A percentile compares a stretch with the other conserved stretches of the same genome.
Evolutionary conservation across 2,329 filamentous ascomycete species (phyloP).

Genomic region (Thielaviopsis euricoi): DNA sequence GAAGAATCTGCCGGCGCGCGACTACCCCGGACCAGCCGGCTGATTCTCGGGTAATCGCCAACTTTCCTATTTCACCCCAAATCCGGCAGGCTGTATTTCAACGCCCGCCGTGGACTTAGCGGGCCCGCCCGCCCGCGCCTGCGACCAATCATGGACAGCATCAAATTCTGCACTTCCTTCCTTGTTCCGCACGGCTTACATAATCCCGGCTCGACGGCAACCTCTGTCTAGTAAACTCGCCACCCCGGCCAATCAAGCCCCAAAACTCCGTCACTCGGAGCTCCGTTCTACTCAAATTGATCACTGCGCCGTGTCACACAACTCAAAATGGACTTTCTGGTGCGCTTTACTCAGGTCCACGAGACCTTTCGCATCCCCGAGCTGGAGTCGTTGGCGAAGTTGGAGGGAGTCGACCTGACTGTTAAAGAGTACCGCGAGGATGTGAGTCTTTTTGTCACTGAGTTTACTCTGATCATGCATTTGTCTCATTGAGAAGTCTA

Average conservation of each 20-base stretch:
- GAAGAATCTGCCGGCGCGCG: background rate
- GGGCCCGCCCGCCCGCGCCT: too few relatives aligned
- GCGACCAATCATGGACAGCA: too few relatives aligned
- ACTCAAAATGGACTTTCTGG: conserved; percentile 53
- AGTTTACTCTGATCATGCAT: background rate
- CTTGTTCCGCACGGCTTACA: background rate
- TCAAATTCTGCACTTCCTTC: background rate
- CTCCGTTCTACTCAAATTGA: too few relatives aligned
- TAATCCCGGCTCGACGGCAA: background rate
- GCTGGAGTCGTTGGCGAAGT: conserved; percentile 58
- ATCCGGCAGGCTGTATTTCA: background rate
- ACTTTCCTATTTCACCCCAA: background rate
- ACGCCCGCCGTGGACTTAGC: background rate
- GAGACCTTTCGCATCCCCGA: conserved; percentile 83
- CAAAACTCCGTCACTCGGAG: too few relatives aligned
- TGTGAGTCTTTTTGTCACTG: conserved; percentile 33
- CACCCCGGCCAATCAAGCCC: too few relatives aligned
- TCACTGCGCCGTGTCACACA: background rate
- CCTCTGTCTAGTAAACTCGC: background rate
- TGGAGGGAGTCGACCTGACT: conserved; percentile 50
- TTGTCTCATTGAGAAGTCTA: conserved; percentile 11
- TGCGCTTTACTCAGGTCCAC: conserved; percentile 78
- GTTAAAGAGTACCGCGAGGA: conserved; percentile 58
- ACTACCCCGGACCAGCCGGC: background rate
- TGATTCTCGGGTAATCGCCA: background rate